Evolutionary conservation across 345 rosid genomes (phyloP).

Genomic region (Boechera stricta): DNA sequence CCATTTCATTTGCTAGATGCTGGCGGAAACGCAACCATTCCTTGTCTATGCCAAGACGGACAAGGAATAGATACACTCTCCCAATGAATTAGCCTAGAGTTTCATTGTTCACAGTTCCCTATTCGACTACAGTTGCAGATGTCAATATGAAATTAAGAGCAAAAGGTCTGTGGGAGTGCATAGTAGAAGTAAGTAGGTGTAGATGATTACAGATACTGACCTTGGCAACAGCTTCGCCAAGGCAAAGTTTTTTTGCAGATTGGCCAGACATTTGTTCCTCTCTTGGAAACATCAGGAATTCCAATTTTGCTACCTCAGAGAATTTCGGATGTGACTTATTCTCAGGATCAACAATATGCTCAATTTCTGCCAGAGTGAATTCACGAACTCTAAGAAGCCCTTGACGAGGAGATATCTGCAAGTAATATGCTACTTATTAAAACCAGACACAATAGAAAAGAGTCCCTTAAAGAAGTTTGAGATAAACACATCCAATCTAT

Average conservation of each 20-base stretch:
- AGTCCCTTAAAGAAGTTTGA: background rate
- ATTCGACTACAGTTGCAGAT: conserved; percentile 15
- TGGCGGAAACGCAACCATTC: conserved; percentile 45
- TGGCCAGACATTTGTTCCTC: conserved; percentile 85
- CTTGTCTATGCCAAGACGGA: conserved; percentile 73
- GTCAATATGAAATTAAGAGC: background rate
- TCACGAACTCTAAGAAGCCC: conserved; percentile 94
- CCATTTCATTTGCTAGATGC: conserved; percentile 81
- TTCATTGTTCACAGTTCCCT: conserved; percentile 91
- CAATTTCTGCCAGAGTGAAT: conserved; percentile 94
- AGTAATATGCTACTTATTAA: background rate
- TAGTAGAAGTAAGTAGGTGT: background rate
- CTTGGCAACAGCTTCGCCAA: conserved; percentile 85
- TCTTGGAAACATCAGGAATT: conserved; percentile 92
- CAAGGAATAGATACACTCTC: conserved; percentile 84
- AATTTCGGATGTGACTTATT: conserved; percentile 88
- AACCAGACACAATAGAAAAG: background rate
- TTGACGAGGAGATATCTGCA: conserved; percentile 95
- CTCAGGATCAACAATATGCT: conserved; percentile 96
- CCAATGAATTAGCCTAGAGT: conserved; percentile 96
- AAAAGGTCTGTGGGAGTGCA: background rate
- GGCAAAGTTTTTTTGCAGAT: conserved; percentile 61
- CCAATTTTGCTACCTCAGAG: conserved; percentile 63
- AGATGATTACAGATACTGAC: conserved; percentile 44
- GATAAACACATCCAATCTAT: background rate